Conservation (phyloP, 345 rosid genomes). For the Citrus cavaleriei region DNA sequence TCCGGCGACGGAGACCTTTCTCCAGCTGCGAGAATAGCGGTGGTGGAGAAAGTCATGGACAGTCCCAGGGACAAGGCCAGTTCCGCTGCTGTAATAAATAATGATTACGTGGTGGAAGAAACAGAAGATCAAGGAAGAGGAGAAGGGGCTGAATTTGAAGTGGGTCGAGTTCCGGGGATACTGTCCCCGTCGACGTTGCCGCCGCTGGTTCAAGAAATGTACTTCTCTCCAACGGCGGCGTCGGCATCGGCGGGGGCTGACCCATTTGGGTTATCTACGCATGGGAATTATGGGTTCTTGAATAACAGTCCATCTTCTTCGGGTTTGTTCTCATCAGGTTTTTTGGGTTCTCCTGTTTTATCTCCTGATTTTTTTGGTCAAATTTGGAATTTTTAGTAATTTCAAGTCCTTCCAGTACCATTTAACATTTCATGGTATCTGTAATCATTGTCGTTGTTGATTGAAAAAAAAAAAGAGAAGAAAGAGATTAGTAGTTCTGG, state of each 20-base stretch:
- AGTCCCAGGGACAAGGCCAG: conserved; percentile 20
- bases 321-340: conserved; percentile 16
- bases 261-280: conserved; percentile 26
- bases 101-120: conserved; percentile 24
- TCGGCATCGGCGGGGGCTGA: conserved; percentile 1
- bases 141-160: conserved; percentile 9
- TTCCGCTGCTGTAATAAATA: neutral
- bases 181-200: conserved; percentile 65
- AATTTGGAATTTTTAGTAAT: conserved; percentile 39
- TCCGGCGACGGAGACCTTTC: conserved; percentile 47
- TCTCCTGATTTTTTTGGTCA: conserved; percentile 50
- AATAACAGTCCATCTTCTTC: conserved; percentile 40
- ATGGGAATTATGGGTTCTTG: conserved; percentile 13
- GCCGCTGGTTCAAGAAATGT: conserved; percentile 33
- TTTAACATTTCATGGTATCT: too few relatives aligned
- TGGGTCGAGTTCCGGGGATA: conserved; percentile 55
- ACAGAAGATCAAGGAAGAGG: neutral
- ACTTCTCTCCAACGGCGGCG: conserved; percentile 53
- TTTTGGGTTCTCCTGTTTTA: conserved; percentile 42
- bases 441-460: too few relatives aligned
- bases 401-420: neutral
- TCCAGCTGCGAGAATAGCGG: conserved; percentile 81
- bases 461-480: neutral
- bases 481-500: neutral
- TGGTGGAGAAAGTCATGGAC: conserved; percentile 57